Conservation (phyloP, 306 rosid genomes). For the Cucurbita pepo region DNA sequence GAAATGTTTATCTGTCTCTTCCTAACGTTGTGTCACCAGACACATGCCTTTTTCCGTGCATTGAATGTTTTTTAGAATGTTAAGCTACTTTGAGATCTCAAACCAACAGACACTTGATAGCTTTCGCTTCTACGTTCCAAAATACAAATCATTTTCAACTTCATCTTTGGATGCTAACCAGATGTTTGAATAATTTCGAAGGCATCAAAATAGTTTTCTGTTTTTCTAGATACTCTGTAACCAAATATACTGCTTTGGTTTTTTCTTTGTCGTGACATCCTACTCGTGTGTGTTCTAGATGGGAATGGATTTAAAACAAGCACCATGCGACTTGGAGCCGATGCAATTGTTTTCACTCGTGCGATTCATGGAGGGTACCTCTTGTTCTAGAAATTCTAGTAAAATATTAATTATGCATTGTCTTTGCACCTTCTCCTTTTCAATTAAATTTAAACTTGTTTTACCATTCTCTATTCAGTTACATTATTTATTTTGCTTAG, state of each 20-base stretch:
- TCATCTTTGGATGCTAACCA: background rate
- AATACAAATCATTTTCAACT: background rate
- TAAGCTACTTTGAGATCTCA: background rate
- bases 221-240: background rate
- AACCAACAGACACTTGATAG: background rate
- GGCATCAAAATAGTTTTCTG: background rate
- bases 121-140: background rate
- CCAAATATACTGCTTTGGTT: background rate
- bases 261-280: background rate
- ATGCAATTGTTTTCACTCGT: slow-evolving; percentile 77
- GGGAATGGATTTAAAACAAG: slow-evolving; percentile 99
- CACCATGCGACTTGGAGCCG: slow-evolving; percentile 93
- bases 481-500: background rate
- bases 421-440: background rate
- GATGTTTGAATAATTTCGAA: background rate
- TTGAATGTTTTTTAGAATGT: background rate
- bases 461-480: background rate
- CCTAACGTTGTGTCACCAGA: background rate
- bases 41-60: background rate
- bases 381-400: slow-evolving; percentile 2
- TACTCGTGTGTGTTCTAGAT: slow-evolving; percentile 33
- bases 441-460: background rate
- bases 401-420: background rate
- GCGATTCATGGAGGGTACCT: slow-evolving; percentile 39
- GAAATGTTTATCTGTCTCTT: background rate